Evolutionary conservation across 2,329 filamentous ascomycete genomes (phyloP).

Genomic region (Colletotrichum destructivum): DNA sequence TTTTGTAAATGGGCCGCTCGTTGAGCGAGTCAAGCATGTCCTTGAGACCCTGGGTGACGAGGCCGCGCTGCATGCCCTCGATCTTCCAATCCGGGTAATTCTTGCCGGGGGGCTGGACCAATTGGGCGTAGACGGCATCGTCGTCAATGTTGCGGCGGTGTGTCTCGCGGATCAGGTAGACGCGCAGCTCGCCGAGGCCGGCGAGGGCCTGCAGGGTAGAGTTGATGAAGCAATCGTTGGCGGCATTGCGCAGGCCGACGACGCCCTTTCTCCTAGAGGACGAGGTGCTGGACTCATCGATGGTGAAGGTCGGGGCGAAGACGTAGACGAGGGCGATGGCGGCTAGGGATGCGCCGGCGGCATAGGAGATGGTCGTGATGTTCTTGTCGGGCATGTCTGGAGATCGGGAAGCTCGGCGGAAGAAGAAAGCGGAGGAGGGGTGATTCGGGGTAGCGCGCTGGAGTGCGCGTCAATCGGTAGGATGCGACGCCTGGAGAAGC

Average conservation of each 20-base stretch:
- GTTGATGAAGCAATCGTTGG: constrained; percentile 98
- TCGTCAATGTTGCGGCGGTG: constrained; percentile 88
- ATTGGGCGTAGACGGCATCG: constrained; percentile 78
- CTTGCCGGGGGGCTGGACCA: constrained; percentile 65
- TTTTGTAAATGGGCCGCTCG: constrained; percentile 92
- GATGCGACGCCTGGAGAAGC: constrained; percentile 11
- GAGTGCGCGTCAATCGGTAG: constrained; percentile 9
- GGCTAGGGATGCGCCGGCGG: constrained; percentile 93
- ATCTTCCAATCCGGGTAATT: constrained; percentile 72
- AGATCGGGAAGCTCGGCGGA: constrained; percentile 25
- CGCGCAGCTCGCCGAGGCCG: constrained; percentile 87
- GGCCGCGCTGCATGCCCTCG: constrained; percentile 80
- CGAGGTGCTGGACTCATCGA: constrained; percentile 83
- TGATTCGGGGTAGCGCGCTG: constrained; percentile 20
- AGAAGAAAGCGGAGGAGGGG: constrained; percentile 6
- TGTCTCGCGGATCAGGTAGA: constrained; percentile 93
- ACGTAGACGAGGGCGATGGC: constrained; percentile 97
- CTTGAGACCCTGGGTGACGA: constrained; percentile 90
- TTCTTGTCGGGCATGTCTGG: constrained; percentile 83
- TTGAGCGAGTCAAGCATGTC: constrained; percentile 93
- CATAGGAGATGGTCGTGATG: constrained; percentile 89
- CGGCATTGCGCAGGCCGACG: constrained; percentile 89
- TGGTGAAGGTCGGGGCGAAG: constrained; percentile 96
- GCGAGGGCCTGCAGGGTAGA: constrained; percentile 94
- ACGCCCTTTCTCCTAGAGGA: constrained; percentile 87